Base-by-base conservation (phyloP, 345 rosid genomes). In the Conringia planisiliqua region DNA sequence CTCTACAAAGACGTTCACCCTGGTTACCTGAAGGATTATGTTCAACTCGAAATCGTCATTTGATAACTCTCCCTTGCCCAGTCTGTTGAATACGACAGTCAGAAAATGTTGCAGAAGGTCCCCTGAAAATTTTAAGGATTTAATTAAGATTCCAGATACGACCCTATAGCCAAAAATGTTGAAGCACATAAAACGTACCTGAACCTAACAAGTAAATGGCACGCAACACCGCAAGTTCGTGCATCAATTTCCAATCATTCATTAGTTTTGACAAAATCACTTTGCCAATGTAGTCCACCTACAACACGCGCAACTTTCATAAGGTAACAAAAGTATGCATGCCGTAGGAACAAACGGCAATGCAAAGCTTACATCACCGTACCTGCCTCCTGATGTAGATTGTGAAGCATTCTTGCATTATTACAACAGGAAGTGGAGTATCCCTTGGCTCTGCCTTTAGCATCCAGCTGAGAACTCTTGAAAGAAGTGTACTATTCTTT, bases 141-240 rank as follows among this genome's bases (percentile, higher is more conserved):
- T 70, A 57, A 74, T 12, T 27, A 68, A 29, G 22, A 44, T 14
- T 42, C 39, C 66, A 56, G 44, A 77, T 22, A 70, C 4, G 42
- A 33, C 17, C 79, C 61, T 40, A 48, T 42, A 67, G 48, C 32
- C 43, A 68, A 51, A 62, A 43, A 66, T n/a, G 39, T 70, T 60
- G 75, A 40, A 42, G 72, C 50, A 67, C 77, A 35, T 46, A 26
- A 76, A 44, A 47, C 20, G 46, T 77, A 92, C 97, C 99, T 79
- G 99, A 95, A 52, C 99, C 99, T 85, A 95, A 79, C 86, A 95
- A 84, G 89, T 86, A 95, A 63, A 95, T 92, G 73, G 92, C 96
- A 75, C 98, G 98, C 83, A 95, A 73, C 56, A 92, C 88, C n/a
- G 93, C 87, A 76, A 95, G 98, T 83, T 95, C 98, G 62, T 92